Percentiles rank a stretch among this genome's conserved stretches.
phyloP scores from a whole-genome alignment of 768 basidiomycete genomes.

The Mrakia hoshinonis region DNA sequence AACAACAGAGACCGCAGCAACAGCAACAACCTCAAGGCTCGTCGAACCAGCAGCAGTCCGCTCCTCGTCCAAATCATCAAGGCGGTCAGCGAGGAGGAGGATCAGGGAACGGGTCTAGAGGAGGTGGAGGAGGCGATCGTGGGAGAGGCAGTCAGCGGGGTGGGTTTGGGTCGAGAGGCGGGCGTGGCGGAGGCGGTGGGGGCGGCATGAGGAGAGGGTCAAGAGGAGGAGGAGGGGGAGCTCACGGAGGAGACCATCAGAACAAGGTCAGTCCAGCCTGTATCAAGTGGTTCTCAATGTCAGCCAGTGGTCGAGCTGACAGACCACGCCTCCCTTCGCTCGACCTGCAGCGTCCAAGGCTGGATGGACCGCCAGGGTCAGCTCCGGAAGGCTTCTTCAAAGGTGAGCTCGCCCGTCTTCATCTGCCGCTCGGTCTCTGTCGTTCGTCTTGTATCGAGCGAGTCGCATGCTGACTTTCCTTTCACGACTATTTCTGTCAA shows the following conservation, averaged over 20 bases:
- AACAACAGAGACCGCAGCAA: background rate
- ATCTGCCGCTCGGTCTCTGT: background rate
- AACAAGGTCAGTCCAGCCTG: background rate
- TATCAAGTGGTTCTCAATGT: background rate
- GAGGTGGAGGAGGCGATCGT: conserved; percentile 1
- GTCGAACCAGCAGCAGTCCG: background rate
- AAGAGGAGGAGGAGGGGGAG: background rate
- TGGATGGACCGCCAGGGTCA: background rate
- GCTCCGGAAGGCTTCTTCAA: conserved; percentile 16
- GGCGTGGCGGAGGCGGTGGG: conserved; percentile 7
- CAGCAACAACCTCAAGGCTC: background rate
- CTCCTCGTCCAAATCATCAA: background rate
- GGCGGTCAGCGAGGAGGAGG: background rate
- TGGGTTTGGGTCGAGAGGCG: background rate
- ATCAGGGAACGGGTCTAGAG: background rate
- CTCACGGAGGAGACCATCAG: background rate
- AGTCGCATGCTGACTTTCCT: too few species aligned
- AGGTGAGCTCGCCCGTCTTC: background rate
- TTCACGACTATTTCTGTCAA: too few species aligned
- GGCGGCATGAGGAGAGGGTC: conserved; percentile 4
- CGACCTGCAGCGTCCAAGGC: background rate
- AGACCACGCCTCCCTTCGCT: background rate
- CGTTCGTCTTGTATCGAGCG: too few species aligned
- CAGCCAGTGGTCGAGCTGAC: too few species aligned
- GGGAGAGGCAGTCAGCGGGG: background rate